These are phyloP conservation scores for Heliocybe sulcata DNA, from an alignment of 1,284 basidiomycete genomes.

Conservation along the genomic window DNA sequence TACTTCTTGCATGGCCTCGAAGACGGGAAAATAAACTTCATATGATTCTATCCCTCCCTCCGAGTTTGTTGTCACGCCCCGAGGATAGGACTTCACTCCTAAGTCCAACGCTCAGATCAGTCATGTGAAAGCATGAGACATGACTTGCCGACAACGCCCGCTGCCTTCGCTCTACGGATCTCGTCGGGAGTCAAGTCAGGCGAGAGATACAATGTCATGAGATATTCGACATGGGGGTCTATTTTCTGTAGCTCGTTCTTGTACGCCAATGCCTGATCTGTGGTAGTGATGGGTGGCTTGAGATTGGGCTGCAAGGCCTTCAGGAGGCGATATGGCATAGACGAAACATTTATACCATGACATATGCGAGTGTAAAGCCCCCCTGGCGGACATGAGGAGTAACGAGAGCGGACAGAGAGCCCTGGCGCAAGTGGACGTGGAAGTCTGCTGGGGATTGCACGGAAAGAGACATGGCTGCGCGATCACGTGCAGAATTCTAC, in stretches of 20 bases:
- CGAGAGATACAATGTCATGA: slow-evolving; percentile 96
- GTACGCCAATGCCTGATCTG: slow-evolving; percentile 81
- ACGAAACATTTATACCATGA: slow-evolving; percentile 67
- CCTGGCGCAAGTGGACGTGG: slow-evolving; percentile 96
- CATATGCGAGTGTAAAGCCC: slow-evolving; percentile 89
- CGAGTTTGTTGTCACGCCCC: slow-evolving; percentile 97
- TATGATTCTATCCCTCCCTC: slow-evolving; percentile 97
- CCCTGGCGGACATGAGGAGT: slow-evolving; percentile 88
- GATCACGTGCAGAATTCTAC: slow-evolving; percentile 14
- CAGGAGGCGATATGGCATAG: neutral
- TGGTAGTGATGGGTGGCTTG: slow-evolving; percentile 85
- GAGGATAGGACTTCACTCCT: slow-evolving; percentile 97
- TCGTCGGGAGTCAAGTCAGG: slow-evolving; percentile 89
- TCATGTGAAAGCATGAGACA: neutral
- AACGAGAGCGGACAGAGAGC: slow-evolving; percentile 76
- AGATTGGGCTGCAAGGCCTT: slow-evolving; percentile 75
- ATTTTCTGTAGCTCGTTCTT: slow-evolving; percentile 69
- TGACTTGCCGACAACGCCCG: slow-evolving; percentile 72
- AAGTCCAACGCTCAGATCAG: neutral
- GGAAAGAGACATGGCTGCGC: slow-evolving; percentile 3
- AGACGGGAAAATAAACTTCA: slow-evolving; percentile 90
- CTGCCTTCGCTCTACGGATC: slow-evolving; percentile 79
- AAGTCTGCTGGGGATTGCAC: slow-evolving; percentile 74
- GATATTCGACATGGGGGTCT: slow-evolving; percentile 76
- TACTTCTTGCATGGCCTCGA: slow-evolving; percentile 90